Percentiles rank a stretch among this genome's conserved stretches.
These are phyloP conservation scores for Colletotrichum lindemuthianum DNA, from an alignment of 2,329 filamentous ascomycete genomes.

Conservation along the genomic window DNA sequence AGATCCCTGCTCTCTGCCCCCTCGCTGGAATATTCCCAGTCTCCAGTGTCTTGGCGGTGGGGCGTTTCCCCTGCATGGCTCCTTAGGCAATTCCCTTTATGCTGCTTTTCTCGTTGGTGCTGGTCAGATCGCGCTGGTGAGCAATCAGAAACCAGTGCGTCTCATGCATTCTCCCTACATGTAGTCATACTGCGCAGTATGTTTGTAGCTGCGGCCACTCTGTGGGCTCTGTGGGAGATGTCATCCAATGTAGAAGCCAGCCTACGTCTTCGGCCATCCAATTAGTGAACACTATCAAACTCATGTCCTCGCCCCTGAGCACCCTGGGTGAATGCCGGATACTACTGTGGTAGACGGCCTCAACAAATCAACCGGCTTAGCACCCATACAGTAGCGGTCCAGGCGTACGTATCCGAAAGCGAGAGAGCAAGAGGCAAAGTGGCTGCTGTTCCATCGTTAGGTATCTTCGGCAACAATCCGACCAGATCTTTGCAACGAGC, in stretches of 20 bases:
- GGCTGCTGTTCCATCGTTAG: background rate
- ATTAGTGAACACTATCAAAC: background rate
- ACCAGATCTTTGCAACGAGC: slow-evolving; percentile 2
- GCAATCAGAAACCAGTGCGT: background rate
- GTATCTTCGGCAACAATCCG: background rate
- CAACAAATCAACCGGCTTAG: too few relatives aligned
- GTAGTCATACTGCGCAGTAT: too few relatives aligned
- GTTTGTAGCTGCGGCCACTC: too few relatives aligned
- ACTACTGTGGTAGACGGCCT: background rate
- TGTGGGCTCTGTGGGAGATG: background rate
- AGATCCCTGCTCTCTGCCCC: slow-evolving; percentile 4
- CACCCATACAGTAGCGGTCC: too few relatives aligned
- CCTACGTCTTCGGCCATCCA: background rate
- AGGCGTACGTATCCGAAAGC: background rate
- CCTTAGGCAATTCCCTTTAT: slow-evolving; percentile 16
- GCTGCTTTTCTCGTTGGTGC: background rate
- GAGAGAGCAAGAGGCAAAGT: background rate
- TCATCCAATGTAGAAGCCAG: background rate
- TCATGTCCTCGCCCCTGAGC: background rate
- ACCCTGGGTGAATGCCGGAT: background rate
- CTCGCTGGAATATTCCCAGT: background rate
- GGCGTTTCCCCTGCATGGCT: slow-evolving; percentile 20
- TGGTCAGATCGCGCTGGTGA: background rate
- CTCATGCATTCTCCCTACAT: background rate
- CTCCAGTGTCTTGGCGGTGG: slow-evolving; percentile 18